Evolutionary conservation across 2,329 filamentous ascomycete genomes (phyloP).

Genomic region (Clarireedia paspali): DNA sequence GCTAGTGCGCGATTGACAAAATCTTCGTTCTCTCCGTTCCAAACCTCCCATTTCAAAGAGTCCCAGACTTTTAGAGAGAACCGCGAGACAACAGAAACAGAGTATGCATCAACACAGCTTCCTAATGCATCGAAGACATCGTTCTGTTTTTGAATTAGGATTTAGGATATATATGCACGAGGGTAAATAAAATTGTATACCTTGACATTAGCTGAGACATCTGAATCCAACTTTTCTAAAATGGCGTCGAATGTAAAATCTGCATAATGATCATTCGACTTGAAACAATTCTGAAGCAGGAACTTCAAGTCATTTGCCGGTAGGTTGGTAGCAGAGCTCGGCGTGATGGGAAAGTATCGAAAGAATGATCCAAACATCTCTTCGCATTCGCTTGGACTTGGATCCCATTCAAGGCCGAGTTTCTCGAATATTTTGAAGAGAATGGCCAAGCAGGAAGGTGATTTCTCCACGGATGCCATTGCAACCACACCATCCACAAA

Average conservation of each 20-base stretch:
- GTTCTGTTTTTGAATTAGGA: slow-evolving; percentile 14
- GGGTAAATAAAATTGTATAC: slow-evolving; percentile 12
- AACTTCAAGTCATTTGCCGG: slow-evolving; percentile 17
- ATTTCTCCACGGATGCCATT: slow-evolving; percentile 24
- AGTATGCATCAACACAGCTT: slow-evolving; percentile 14
- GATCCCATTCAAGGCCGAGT: slow-evolving; percentile 18
- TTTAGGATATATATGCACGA: neutral
- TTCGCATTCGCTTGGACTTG: slow-evolving; percentile 10
- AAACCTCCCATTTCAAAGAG: slow-evolving; percentile 28
- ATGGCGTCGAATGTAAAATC: slow-evolving; percentile 18
- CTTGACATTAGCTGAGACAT: slow-evolving; percentile 25
- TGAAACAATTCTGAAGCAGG: slow-evolving; percentile 22
- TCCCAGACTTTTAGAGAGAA: slow-evolving; percentile 28
- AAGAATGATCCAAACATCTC: slow-evolving; percentile 23
- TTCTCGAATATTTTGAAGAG: slow-evolving; percentile 22
- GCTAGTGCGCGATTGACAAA: slow-evolving; percentile 22
- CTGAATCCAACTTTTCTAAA: slow-evolving; percentile 21
- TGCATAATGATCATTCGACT: slow-evolving; percentile 22
- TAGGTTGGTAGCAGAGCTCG: slow-evolving; percentile 6
- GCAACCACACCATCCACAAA: slow-evolving; percentile 21
- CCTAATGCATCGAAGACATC: slow-evolving; percentile 19
- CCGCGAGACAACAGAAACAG: slow-evolving; percentile 14
- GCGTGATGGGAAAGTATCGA: slow-evolving; percentile 26
- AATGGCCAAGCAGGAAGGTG: slow-evolving; percentile 20
- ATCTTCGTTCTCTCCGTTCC: slow-evolving; percentile 27